Conservation (phyloP, 345 rosid species). For the Streptanthus diversifolius region DNA sequence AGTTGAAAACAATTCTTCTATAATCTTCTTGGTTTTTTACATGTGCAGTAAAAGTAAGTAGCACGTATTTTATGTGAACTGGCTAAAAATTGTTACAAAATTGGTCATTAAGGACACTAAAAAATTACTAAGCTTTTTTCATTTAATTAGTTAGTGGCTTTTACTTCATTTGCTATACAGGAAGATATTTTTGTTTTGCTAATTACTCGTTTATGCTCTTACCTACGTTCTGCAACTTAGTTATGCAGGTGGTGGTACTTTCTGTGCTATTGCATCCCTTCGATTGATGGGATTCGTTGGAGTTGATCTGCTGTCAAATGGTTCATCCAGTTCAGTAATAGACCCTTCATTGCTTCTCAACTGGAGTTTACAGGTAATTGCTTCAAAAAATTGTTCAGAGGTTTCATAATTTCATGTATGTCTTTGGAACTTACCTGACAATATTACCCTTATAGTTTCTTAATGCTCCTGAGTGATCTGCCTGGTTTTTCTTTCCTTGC, state of each 20-base stretch:
- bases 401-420: background rate
- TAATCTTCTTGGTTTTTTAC: background rate
- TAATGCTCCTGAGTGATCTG: background rate
- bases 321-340: constrained; percentile 40
- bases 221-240: constrained; percentile 45
- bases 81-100: background rate
- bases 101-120: background rate
- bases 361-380: constrained; percentile 73
- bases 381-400: background rate
- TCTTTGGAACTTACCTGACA: background rate
- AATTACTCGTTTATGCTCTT: constrained; percentile 23
- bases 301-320: constrained; percentile 51
- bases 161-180: background rate
- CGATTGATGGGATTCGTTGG: constrained; percentile 75
- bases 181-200: background rate
- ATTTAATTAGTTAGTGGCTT: background rate
- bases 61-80: background rate
- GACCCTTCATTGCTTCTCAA: constrained; percentile 52
- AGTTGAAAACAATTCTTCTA: constrained; percentile 38
- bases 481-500: background rate
- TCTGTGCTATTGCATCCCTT: constrained; percentile 91
- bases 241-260: constrained; percentile 90
- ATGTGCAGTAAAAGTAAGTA: background rate
- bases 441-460: background rate
- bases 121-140: background rate